Evolutionary conservation across 768 basidiomycete genomes (phyloP).

Genomic region (Lactifluus rugatus): DNA sequence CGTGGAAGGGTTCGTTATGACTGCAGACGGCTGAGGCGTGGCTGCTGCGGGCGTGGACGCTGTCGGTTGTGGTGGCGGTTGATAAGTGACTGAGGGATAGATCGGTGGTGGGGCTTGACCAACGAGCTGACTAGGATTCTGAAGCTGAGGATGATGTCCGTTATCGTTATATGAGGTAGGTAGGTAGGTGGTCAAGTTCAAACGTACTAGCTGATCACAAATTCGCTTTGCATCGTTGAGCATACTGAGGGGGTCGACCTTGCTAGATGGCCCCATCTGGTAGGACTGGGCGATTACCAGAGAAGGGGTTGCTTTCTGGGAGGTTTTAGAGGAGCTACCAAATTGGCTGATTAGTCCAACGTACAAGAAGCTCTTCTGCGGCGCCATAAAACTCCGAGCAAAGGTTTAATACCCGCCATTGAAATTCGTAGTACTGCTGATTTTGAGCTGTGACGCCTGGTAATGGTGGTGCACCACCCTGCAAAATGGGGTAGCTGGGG

Average conservation of each 20-base stretch:
- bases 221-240: conserved; percentile 67
- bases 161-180: conserved; percentile 9
- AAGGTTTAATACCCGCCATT: conserved; percentile 73
- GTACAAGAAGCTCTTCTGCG: conserved; percentile 73
- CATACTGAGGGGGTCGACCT: conserved; percentile 66
- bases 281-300: conserved; percentile 75
- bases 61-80: conserved; percentile 24
- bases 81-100: conserved; percentile 30
- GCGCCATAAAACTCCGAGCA: conserved; percentile 83
- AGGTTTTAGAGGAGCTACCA: conserved; percentile 4
- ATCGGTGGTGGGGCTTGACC: conserved; percentile 55
- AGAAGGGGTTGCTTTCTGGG: conserved; percentile 49
- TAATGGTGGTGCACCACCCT: conserved; percentile 23
- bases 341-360: conserved; percentile 25
- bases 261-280: conserved; percentile 56
- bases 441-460: conserved; percentile 51
- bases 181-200: neutral
- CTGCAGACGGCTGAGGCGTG: conserved; percentile 31
- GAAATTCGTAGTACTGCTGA: conserved; percentile 77
- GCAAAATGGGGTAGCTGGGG: conserved; percentile 17
- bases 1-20: conserved; percentile 62
- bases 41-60: conserved; percentile 26
- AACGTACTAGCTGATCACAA: conserved; percentile 62
- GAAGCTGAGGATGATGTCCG: conserved; percentile 39
- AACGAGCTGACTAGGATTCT: conserved; percentile 63